These are phyloP conservation scores for Komagataella pastoris DNA, from an alignment of 805 yeast species.

Conservation along the genomic window DNA sequence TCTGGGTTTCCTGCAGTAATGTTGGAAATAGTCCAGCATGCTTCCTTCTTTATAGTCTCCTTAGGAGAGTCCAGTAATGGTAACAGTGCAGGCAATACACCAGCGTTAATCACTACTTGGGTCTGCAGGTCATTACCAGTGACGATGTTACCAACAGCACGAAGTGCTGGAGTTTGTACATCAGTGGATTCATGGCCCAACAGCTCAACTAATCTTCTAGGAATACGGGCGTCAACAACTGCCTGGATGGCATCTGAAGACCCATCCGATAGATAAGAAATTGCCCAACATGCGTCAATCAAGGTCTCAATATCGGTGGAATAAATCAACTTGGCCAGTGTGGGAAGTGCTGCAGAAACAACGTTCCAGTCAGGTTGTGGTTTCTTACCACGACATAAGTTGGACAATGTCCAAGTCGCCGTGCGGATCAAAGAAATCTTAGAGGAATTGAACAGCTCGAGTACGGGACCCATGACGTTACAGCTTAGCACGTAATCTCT, in stretches of 20 bases:
- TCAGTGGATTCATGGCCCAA: slow-evolving; percentile 70
- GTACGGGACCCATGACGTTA: slow-evolving; percentile 82
- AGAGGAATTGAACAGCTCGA: slow-evolving; percentile 63
- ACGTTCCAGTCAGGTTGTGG: slow-evolving; percentile 94
- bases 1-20: slow-evolving; percentile 95
- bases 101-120: slow-evolving; percentile 85
- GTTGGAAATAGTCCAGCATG: slow-evolving; percentile 97
- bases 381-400: slow-evolving; percentile 89
- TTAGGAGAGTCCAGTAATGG: slow-evolving; percentile 72
- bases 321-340: slow-evolving; percentile 80
- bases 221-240: slow-evolving; percentile 91
- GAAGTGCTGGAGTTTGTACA: slow-evolving; percentile 93
- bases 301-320: slow-evolving; percentile 87
- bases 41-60: slow-evolving; percentile 91
- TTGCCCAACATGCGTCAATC: slow-evolving; percentile 98
- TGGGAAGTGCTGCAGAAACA: slow-evolving; percentile 81
- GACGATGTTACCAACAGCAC: slow-evolving; percentile 96
- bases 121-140: slow-evolving; percentile 96
- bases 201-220: slow-evolving; percentile 85
- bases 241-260: slow-evolving; percentile 89
- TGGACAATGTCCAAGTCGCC: slow-evolving; percentile 96
- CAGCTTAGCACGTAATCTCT: slow-evolving; percentile 81
- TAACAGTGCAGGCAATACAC: slow-evolving; percentile 77
- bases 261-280: slow-evolving; percentile 89
- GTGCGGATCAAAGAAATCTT: slow-evolving; percentile 88